These are phyloP conservation scores for Straminergon stramineum DNA, from an alignment of 225 moss, liverwort and hornwort genomes.

Conservation along the genomic window DNA sequence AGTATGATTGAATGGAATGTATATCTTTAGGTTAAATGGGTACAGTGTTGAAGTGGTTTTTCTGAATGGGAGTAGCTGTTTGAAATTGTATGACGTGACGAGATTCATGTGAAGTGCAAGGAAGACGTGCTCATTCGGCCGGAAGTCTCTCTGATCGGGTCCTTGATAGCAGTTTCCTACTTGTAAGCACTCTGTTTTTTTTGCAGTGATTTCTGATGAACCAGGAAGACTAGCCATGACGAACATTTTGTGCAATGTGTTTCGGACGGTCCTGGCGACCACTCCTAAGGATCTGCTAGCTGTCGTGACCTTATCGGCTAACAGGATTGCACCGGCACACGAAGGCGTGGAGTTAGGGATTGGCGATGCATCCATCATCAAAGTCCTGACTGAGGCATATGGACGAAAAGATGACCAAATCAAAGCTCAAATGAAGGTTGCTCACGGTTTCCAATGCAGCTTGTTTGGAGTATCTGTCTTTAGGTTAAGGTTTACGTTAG, in stretches of 20 bases:
- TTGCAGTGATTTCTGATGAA: slow-evolving; percentile 84
- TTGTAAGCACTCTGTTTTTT: not conserved
- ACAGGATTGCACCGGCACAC: slow-evolving; percentile 92
- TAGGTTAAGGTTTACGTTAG: not conserved
- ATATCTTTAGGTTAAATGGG: too few relatives aligned
- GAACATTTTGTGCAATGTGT: slow-evolving; percentile 89
- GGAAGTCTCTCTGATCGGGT: not conserved
- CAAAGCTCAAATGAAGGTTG: slow-evolving; percentile 87
- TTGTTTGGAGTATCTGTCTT: not conserved
- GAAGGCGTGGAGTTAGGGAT: slow-evolving; percentile 97
- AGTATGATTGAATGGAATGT: not conserved
- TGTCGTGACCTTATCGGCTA: slow-evolving; percentile 83
- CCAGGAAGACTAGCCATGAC: slow-evolving; percentile 86
- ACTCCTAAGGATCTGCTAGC: slow-evolving; percentile 77
- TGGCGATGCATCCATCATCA: slow-evolving; percentile 85
- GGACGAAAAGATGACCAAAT: slow-evolving; percentile 96
- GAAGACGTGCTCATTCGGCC: not conserved
- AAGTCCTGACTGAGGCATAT: slow-evolving; percentile 84
- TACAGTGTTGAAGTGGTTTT: not conserved
- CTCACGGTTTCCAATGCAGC: not conserved
- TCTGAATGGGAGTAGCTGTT: not conserved
- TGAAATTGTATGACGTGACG: not conserved
- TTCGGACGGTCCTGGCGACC: slow-evolving; percentile 83
- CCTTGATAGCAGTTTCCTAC: not conserved
- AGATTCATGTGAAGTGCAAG: not conserved